These are phyloP conservation scores for Beauveria sp. DNA, from an alignment of 2,329 filamentous ascomycete species.

Conservation along the genomic window DNA sequence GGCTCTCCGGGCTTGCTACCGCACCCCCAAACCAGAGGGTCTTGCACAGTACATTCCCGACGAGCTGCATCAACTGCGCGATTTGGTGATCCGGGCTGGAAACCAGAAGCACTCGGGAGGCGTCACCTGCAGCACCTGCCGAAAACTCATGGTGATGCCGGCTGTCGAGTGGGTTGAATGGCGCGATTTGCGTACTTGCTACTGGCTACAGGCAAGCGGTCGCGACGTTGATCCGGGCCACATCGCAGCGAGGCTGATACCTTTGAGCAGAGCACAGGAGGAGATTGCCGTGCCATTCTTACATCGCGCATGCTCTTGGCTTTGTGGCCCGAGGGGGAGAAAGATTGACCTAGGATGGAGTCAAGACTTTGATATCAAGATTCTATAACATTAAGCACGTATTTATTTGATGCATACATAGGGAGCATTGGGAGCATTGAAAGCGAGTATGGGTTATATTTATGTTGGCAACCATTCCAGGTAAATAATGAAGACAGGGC, in stretches of 20 bases:
- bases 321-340: constrained; percentile 34
- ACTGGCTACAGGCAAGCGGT: constrained; percentile 9
- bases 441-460: not conserved
- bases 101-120: constrained; percentile 40
- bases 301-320: constrained; percentile 42
- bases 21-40: constrained; percentile 33
- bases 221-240: constrained; percentile 1
- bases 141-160: constrained; percentile 40
- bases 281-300: constrained; percentile 39
- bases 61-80: constrained; percentile 31
- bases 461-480: not conserved
- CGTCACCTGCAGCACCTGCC: constrained; percentile 44
- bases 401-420: not conserved
- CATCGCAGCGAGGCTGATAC: constrained; percentile 15
- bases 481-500: not conserved
- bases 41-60: constrained; percentile 36
- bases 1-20: constrained; percentile 39
- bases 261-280: constrained; percentile 23
- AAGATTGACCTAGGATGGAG: constrained; percentile 17
- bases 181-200: constrained; percentile 34
- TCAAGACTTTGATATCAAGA: not conserved
- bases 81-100: constrained; percentile 32
- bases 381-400: not conserved
- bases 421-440: constrained; percentile 1
- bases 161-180: constrained; percentile 56